A percentile compares a stretch with the other conserved stretches of the same genome.
These are phyloP conservation scores for Epichloe uncinata DNA, from an alignment of 2,329 filamentous ascomycete genomes.

Conservation along the genomic window DNA sequence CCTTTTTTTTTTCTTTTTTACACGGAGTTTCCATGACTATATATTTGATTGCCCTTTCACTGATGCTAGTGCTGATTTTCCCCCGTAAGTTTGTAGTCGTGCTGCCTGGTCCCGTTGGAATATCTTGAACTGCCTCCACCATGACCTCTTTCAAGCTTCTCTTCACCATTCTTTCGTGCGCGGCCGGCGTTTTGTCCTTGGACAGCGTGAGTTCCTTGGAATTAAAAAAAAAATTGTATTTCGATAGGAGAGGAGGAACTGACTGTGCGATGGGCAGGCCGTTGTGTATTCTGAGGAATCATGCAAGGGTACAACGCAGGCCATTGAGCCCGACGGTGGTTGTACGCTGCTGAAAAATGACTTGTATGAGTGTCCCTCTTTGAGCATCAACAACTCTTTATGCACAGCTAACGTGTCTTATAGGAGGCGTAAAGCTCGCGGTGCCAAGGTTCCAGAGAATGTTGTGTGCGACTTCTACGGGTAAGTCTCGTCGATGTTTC, in stretches of 20 bases:
- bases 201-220: not conserved
- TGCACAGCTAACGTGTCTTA: not conserved
- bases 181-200: not conserved
- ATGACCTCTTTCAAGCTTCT: not conserved
- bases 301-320: not conserved
- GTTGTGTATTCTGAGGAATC: not conserved
- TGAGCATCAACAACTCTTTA: not conserved
- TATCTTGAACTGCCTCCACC: too few species aligned
- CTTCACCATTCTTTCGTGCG: not conserved
- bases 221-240: too few species aligned
- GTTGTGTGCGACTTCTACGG: constrained; percentile 2
- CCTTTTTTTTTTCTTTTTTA: too few species aligned
- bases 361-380: not conserved
- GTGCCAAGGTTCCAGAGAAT: not conserved
- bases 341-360: not conserved
- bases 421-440: not conserved
- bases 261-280: not conserved
- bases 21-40: too few species aligned
- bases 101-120: too few species aligned
- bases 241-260: not conserved
- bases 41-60: too few species aligned
- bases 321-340: not conserved
- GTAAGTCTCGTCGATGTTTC: not conserved
- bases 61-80: fast-evolving
- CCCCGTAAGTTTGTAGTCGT: too few species aligned